A percentile compares a stretch with the other conserved stretches of the same genome.
Evolutionary conservation across 2,329 filamentous ascomycete genomes (phyloP).

Genomic region (Fusarium sp.): DNA sequence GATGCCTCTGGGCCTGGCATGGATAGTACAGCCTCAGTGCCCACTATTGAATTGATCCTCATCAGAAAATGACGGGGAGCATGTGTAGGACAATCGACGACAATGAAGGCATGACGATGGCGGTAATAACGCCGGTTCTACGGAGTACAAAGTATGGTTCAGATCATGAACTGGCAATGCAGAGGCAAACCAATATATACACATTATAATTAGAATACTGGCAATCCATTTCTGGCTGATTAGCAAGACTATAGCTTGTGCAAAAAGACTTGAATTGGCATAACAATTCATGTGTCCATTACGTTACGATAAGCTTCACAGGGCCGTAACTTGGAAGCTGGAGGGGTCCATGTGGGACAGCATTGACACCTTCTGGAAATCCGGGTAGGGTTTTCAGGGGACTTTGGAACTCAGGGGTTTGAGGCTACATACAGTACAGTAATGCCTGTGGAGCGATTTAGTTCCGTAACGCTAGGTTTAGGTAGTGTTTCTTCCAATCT

Average conservation of each 20-base stretch:
- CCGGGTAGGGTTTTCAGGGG: constrained; percentile 30
- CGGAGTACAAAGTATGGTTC: neutral
- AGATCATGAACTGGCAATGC: neutral
- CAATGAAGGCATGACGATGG: neutral
- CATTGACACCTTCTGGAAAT: constrained; percentile 31
- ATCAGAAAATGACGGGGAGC: neutral
- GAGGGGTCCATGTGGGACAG: neutral
- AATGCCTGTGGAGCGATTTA: constrained; percentile 13
- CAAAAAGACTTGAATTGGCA: neutral
- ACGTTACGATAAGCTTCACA: neutral
- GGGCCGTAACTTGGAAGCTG: neutral
- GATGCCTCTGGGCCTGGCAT: neutral
- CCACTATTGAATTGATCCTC: neutral
- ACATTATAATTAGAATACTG: neutral
- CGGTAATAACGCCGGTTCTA: neutral
- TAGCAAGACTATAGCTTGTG: neutral
- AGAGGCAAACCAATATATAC: neutral
- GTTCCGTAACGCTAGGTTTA: constrained; percentile 14
- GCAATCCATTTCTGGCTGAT: neutral
- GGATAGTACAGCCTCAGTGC: neutral
- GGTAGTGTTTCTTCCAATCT: constrained; percentile 25
- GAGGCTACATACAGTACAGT: neutral
- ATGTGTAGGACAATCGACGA: neutral
- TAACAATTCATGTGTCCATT: neutral
- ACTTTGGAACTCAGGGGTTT: constrained; percentile 30